Evolutionary conservation across 495 filamentous ascomycete genomes (phyloP).

Genomic region (Penicillium tannophilum): DNA sequence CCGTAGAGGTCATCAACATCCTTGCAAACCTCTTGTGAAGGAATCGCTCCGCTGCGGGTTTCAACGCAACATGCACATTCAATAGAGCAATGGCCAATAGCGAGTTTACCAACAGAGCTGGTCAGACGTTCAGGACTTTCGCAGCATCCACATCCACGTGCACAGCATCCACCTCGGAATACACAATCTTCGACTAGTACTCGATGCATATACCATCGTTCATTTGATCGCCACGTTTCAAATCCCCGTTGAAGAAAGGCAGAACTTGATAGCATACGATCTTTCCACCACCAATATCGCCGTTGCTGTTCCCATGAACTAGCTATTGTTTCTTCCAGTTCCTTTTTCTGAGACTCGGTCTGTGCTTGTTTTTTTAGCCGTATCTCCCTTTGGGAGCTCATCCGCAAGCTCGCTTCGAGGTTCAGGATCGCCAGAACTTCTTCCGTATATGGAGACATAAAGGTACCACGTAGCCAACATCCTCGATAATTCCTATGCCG

Average conservation of each 20-base stretch:
- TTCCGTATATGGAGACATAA: slow-evolving; percentile 5
- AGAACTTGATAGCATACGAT: slow-evolving; percentile 7
- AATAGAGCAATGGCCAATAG: slow-evolving; percentile 9
- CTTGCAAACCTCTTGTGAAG: slow-evolving; percentile 7
- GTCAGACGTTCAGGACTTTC: slow-evolving; percentile 8
- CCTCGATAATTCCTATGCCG: slow-evolving; percentile 4
- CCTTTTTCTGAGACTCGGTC: slow-evolving; percentile 7
- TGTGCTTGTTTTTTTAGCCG: slow-evolving; percentile 6
- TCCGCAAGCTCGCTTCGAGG: slow-evolving; percentile 7
- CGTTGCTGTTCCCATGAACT: slow-evolving; percentile 8
- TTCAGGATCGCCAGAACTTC: slow-evolving; percentile 7
- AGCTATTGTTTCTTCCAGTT: slow-evolving; percentile 7
- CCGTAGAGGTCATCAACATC: slow-evolving; percentile 7
- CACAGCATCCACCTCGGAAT: slow-evolving; percentile 7
- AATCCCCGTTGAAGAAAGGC: slow-evolving; percentile 7
- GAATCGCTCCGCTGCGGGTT: slow-evolving; percentile 6
- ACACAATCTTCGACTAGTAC: slow-evolving; percentile 8
- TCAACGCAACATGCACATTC: slow-evolving; percentile 7
- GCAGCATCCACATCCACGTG: slow-evolving; percentile 8
- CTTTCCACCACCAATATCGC: slow-evolving; percentile 7
- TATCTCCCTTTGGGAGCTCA: slow-evolving; percentile 6
- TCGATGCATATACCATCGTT: slow-evolving; percentile 8
- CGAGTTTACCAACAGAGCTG: slow-evolving; percentile 8
- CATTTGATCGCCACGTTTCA: slow-evolving; percentile 8
- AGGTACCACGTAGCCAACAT: background rate